Evolutionary conservation across 352 stramenopile genomes (phyloP).

Genomic region (Pythium grandisporangium): DNA sequence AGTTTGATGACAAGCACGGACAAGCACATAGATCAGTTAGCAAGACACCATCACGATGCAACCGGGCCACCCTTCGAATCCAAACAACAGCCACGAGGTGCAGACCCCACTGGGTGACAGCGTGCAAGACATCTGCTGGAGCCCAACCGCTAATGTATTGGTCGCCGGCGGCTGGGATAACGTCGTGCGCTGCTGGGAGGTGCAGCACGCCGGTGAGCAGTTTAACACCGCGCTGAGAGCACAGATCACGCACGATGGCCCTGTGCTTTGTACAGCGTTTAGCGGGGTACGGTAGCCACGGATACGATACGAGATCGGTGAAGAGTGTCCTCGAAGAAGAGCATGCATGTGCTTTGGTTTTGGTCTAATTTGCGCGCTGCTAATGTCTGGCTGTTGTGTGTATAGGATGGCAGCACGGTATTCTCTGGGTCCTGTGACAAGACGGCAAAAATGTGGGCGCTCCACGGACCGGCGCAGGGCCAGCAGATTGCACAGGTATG

Average conservation of each 20-base stretch:
- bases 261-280: conserved; percentile 90
- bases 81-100: conserved; percentile 73
- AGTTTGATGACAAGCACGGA: too few relatives aligned
- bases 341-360: too few relatives aligned
- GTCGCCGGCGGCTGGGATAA: conserved; percentile 81
- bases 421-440: conserved; percentile 93
- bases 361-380: background rate
- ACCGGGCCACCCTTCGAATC: too few relatives aligned
- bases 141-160: conserved; percentile 60
- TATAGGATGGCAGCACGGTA: conserved; percentile 85
- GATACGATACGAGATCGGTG: too few relatives aligned
- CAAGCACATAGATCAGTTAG: too few relatives aligned
- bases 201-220: conserved; percentile 58
- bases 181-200: conserved; percentile 75
- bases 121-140: conserved; percentile 73
- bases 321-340: background rate
- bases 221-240: conserved; percentile 76
- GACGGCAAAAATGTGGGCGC: conserved; percentile 92
- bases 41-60: too few relatives aligned
- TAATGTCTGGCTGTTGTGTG: background rate
- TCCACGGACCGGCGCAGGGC: conserved; percentile 69
- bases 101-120: conserved; percentile 51
- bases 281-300: conserved; percentile 72
- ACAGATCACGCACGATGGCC: conserved; percentile 81
- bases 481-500: conserved; percentile 74